Conservation (phyloP, 306 rosid species). For the Pterocarpus santalinus region DNA sequence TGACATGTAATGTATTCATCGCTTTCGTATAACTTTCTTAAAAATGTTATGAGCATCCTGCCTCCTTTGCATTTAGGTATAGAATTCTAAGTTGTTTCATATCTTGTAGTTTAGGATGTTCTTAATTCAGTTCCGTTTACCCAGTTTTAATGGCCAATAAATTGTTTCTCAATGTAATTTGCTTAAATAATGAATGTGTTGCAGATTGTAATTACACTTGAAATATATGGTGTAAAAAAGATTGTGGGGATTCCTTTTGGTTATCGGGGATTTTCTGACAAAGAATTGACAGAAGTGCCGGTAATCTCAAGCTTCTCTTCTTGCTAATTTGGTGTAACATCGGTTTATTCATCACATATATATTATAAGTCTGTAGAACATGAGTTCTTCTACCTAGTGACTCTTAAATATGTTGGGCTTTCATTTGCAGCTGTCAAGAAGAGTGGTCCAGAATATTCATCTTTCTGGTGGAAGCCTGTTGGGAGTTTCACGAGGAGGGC, state of each 20-base stretch:
- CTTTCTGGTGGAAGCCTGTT: conserved; percentile 99
- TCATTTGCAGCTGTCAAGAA: conserved; percentile 81
- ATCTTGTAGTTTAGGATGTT: conserved; percentile 22
- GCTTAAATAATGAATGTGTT: conserved; percentile 44
- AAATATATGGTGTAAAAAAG: conserved; percentile 92
- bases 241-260: conserved; percentile 98
- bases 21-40: background rate
- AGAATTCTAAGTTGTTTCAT: background rate
- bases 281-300: conserved; percentile 81
- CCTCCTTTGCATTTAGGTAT: conserved; percentile 3
- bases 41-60: conserved; percentile 15
- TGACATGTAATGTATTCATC: conserved; percentile 19
- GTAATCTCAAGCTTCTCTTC: conserved; percentile 58
- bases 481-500: conserved; percentile 99
- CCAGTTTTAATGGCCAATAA: conserved; percentile 14
- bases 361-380: conserved; percentile 9
- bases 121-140: conserved; percentile 27
- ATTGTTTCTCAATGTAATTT: conserved; percentile 37
- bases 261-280: conserved; percentile 90
- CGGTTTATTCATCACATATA: conserved; percentile 9
- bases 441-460: conserved; percentile 96
- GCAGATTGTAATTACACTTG: conserved; percentile 98
- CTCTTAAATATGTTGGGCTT: conserved; percentile 40
- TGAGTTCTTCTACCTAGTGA: conserved; percentile 13
- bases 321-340: conserved; percentile 32